These are phyloP conservation scores for Fomes fomentarius DNA, from an alignment of 1,284 basidiomycete genomes.

Conservation along the genomic window DNA sequence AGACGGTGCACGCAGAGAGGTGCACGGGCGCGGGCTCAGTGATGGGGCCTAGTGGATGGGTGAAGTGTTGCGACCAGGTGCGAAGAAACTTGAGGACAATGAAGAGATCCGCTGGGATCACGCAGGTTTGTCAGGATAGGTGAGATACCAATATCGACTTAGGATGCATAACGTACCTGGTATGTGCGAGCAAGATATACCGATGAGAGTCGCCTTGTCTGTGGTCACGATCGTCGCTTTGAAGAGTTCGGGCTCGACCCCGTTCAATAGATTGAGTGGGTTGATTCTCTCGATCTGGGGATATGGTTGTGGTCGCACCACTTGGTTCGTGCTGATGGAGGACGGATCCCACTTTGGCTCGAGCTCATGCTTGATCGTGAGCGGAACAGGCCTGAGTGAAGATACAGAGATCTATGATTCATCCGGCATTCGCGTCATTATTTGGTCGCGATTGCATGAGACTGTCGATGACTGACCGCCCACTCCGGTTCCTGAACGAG, in stretches of 20 bases:
- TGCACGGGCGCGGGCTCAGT: neutral
- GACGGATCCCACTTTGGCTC: neutral
- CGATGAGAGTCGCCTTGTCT: neutral
- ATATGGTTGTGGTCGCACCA: neutral
- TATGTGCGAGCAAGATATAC: slow-evolving; percentile 5
- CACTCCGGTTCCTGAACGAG: slow-evolving; percentile 4
- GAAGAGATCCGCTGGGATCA: neutral
- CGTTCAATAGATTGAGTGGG: neutral
- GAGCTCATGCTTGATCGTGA: neutral
- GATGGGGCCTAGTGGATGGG: neutral
- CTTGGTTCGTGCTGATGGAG: neutral
- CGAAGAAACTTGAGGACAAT: slow-evolving; percentile 5
- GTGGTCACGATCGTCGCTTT: neutral
- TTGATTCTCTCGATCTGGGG: slow-evolving; percentile 3
- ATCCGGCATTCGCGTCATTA: too few relatives aligned
- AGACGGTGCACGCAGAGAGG: neutral
- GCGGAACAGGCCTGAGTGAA: neutral
- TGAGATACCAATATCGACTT: too few relatives aligned
- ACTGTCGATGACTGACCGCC: slow-evolving; percentile 6
- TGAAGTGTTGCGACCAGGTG: slow-evolving; percentile 4
- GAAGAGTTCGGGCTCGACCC: neutral
- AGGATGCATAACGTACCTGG: too few relatives aligned
- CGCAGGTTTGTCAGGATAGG: too few relatives aligned
- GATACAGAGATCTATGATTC: slow-evolving; percentile 1
- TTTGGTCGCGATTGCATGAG: too few relatives aligned